A percentile compares a stretch with the other conserved stretches of the same genome.
Evolutionary conservation across 768 basidiomycete genomes (phyloP).

Genomic region (Phaeotremella fagi): DNA sequence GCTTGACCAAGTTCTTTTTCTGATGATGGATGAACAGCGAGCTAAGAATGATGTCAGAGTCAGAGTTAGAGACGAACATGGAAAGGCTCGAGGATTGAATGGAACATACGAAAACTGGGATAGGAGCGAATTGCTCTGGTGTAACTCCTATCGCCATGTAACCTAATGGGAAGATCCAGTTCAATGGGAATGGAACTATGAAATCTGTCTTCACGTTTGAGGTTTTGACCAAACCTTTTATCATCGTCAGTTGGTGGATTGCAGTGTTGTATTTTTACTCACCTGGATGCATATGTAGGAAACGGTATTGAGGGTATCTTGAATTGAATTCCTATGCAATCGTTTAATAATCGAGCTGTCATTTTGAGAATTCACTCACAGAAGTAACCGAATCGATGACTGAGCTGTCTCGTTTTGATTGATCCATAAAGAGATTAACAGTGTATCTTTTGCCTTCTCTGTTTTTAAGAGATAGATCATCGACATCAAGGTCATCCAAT

Average conservation of each 20-base stretch:
- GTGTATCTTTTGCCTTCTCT: neutral
- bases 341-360: too few relatives aligned
- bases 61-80: neutral
- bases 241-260: neutral
- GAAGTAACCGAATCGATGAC: slow-evolving; percentile 14
- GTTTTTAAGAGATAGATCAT: slow-evolving; percentile 20
- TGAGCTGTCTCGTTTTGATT: slow-evolving; percentile 17
- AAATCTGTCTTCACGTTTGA: slow-evolving; percentile 1
- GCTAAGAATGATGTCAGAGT: slow-evolving; percentile 2
- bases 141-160: neutral
- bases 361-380: too few relatives aligned
- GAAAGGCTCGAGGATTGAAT: neutral
- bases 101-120: slow-evolving; percentile 15
- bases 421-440: slow-evolving; percentile 9
- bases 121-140: slow-evolving; percentile 7
- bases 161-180: slow-evolving; percentile 2
- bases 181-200: slow-evolving; percentile 15
- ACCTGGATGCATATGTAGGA: slow-evolving; percentile 11
- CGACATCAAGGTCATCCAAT: slow-evolving; percentile 7
- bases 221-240: slow-evolving; percentile 9
- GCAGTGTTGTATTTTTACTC: neutral
- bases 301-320: slow-evolving; percentile 19
- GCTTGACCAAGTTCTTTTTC: neutral
- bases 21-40: neutral
- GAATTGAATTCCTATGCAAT: slow-evolving; percentile 11